These are phyloP conservation scores for Pistacia vera DNA, from an alignment of 345 rosid species.

Conservation along the genomic window DNA sequence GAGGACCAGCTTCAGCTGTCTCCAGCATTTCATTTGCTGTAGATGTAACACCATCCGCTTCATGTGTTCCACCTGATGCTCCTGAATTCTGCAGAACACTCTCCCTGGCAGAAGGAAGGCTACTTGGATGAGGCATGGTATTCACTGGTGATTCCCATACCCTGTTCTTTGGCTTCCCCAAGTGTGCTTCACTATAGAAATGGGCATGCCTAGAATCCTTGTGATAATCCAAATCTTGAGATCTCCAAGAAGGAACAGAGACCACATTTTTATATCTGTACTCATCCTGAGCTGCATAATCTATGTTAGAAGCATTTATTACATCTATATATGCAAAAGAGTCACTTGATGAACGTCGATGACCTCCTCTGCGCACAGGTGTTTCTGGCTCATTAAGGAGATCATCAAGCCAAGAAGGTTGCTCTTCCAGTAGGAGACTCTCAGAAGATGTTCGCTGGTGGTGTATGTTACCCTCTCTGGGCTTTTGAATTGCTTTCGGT, in stretches of 20 bases:
- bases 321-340: constrained; percentile 82
- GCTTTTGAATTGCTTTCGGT: constrained; percentile 71
- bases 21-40: constrained; percentile 57
- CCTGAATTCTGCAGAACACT: constrained; percentile 52
- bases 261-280: constrained; percentile 44
- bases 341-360: constrained; percentile 98
- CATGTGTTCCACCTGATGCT: constrained; percentile 48
- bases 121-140: constrained; percentile 40
- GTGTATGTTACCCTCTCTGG: constrained; percentile 53
- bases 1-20: constrained; percentile 44
- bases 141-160: constrained; percentile 53
- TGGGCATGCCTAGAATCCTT: constrained; percentile 52
- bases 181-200: constrained; percentile 48
- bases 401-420: constrained; percentile 99
- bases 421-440: constrained; percentile 79
- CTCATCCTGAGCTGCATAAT: constrained; percentile 67
- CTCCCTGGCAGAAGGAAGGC: constrained; percentile 57
- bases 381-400: constrained; percentile 97
- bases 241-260: constrained; percentile 57
- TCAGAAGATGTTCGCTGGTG: constrained; percentile 96
- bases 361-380: constrained; percentile 85
- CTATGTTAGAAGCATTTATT: constrained; percentile 58
- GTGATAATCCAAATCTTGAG: constrained; percentile 64
- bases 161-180: constrained; percentile 52
- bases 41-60: constrained; percentile 46